A percentile compares a stretch with the other conserved stretches of the same genome.
Conservation (phyloP, 2,329 filamentous ascomycete genomes). For the Diaporthe amygdali region DNA sequence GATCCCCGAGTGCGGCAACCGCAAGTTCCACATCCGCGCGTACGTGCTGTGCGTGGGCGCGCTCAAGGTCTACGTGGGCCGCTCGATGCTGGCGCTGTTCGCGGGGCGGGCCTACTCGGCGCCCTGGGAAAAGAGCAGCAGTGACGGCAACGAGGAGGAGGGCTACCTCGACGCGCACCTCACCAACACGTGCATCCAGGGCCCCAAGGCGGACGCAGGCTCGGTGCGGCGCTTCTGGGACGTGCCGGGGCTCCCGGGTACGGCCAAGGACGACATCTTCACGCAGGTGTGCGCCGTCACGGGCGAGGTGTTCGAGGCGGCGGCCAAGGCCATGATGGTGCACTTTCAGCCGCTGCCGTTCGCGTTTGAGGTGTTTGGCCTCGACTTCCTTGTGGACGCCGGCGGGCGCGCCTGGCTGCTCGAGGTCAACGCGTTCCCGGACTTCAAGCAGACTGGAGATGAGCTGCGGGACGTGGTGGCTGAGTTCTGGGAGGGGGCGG, state of each 20-base stretch:
- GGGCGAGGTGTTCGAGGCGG: constrained; percentile 83
- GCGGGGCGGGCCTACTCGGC: constrained; percentile 74
- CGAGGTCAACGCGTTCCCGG: constrained; percentile 95
- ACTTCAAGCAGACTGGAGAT: constrained; percentile 89
- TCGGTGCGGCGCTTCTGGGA: constrained; percentile 79
- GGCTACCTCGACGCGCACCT: constrained; percentile 73
- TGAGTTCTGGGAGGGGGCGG: constrained; percentile 77
- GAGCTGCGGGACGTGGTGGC: constrained; percentile 74
- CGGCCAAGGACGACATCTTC: constrained; percentile 64
- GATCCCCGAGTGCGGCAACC: constrained; percentile 62
- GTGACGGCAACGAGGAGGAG: constrained; percentile 32
- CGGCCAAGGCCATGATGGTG: constrained; percentile 80
- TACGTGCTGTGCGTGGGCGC: constrained; percentile 86
- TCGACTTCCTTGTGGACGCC: constrained; percentile 86
- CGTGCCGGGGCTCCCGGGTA: constrained; percentile 44
- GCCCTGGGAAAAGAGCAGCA: constrained; percentile 52
- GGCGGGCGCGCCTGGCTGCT: constrained; percentile 73
- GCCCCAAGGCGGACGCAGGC: constrained; percentile 50
- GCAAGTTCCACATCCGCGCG: constrained; percentile 94
- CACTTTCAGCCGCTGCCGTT: constrained; percentile 92
- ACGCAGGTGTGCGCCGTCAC: constrained; percentile 76
- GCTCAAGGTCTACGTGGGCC: constrained; percentile 85
- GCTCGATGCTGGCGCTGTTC: constrained; percentile 91
- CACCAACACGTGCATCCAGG: constrained; percentile 94
- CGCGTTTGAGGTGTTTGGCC: constrained; percentile 88